phyloP scores from a whole-genome alignment of 805 yeast genomes.

The Yarrowia keelungensis region DNA sequence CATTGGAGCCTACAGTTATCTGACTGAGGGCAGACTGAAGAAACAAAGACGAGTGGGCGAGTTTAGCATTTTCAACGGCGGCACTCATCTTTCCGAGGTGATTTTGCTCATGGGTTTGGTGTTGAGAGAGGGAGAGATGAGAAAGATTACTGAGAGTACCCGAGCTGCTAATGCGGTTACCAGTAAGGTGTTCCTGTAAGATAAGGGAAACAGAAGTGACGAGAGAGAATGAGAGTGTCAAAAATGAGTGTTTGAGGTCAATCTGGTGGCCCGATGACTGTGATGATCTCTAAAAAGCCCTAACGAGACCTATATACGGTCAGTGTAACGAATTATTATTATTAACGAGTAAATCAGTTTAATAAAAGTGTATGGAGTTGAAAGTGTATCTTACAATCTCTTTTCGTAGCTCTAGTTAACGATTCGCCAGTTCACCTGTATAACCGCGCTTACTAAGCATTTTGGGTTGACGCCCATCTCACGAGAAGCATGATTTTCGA shows the following conservation, averaged over 20 bases:
- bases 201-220: no score
- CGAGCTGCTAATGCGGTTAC: conserved; percentile 6
- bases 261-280: no score
- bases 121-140: conserved; percentile 35
- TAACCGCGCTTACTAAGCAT: background rate
- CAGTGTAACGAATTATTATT: background rate
- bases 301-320: no score
- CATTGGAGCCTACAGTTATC: conserved; percentile 34
- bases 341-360: background rate
- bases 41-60: conserved; percentile 33
- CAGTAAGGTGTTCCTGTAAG: conserved; percentile 14
- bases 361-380: background rate
- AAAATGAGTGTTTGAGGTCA: no score
- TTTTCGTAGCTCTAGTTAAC: no score
- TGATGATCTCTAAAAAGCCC: no score
- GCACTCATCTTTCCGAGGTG: conserved; percentile 32
- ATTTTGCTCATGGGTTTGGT: conserved; percentile 26
- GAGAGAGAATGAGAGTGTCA: no score
- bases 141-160: conserved; percentile 34
- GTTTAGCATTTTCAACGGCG: conserved; percentile 31
- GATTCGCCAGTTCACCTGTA: no score
- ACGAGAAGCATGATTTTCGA: conserved; percentile 18
- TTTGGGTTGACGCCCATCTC: conserved; percentile 13
- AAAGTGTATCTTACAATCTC: no score
- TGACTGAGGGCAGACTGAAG: conserved; percentile 29